Evolutionary conservation across 2,329 filamentous ascomycete species (phyloP).

Genomic region (Penicillium sp.): DNA sequence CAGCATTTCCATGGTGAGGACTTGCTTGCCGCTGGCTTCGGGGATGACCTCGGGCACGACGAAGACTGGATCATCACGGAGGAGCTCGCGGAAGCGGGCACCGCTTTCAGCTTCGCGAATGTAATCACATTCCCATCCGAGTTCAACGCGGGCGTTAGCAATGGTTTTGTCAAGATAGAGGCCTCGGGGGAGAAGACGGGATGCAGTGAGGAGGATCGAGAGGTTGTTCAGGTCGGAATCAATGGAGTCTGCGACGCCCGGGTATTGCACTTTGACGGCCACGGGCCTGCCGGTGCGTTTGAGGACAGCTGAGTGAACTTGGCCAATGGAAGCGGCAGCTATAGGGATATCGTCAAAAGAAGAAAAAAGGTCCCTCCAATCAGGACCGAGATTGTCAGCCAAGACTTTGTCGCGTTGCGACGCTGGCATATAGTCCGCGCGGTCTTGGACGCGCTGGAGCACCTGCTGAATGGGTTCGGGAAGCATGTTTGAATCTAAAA

Average conservation of each 20-base stretch:
- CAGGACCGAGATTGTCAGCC: conserved; percentile 65
- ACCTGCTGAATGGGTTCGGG: conserved; percentile 82
- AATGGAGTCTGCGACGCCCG: conserved; percentile 90
- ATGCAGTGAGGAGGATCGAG: conserved; percentile 81
- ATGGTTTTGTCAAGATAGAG: conserved; percentile 96
- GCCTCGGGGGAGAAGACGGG: conserved; percentile 80
- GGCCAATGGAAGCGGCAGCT: conserved; percentile 92
- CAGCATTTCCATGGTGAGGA: conserved; percentile 91
- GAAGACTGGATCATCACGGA: conserved; percentile 74
- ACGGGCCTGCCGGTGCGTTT: conserved; percentile 69
- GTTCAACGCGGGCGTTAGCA: conserved; percentile 82
- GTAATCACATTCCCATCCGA: conserved; percentile 98
- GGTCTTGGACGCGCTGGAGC: conserved; percentile 88
- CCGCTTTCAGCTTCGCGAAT: conserved; percentile 78
- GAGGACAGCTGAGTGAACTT: conserved; percentile 82
- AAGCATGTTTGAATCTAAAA: conserved; percentile 78
- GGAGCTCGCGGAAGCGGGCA: conserved; percentile 66
- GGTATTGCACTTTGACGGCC: conserved; percentile 96
- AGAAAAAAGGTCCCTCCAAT: conserved; percentile 78
- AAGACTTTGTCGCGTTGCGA: conserved; percentile 87
- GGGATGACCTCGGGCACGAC: conserved; percentile 69
- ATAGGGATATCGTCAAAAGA: conserved; percentile 88
- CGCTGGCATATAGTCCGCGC: conserved; percentile 95
- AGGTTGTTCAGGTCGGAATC: conserved; percentile 95
- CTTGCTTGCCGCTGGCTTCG: conserved; percentile 76